Conservation (phyloP, 2,329 filamentous ascomycete species). For the Xylaria sp. region DNA sequence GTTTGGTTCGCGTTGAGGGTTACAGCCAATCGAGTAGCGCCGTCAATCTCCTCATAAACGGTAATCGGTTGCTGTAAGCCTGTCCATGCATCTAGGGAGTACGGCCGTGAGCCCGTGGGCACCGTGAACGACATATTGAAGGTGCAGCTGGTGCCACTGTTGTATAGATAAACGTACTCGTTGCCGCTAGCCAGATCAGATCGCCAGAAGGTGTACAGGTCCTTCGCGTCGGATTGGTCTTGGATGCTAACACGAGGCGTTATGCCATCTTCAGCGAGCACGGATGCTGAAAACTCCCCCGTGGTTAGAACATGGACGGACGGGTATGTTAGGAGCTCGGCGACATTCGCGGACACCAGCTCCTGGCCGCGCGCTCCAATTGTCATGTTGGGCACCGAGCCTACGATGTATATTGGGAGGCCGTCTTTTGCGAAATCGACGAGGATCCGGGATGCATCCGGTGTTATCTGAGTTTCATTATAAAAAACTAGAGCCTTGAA, state of each 20-base stretch:
- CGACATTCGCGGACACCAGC: background rate
- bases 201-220: background rate
- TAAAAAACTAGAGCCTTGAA: background rate
- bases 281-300: background rate
- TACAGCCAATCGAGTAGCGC: background rate
- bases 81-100: background rate
- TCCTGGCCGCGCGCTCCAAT: background rate
- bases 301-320: background rate
- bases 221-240: background rate
- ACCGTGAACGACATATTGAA: background rate
- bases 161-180: background rate
- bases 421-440: background rate
- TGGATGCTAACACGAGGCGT: background rate
- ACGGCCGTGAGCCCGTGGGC: background rate
- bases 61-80: background rate
- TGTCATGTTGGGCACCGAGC: background rate
- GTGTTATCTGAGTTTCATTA: slow-evolving; percentile 1
- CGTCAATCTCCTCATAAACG: background rate
- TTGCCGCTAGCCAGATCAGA: background rate
- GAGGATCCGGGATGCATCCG: background rate
- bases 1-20: background rate
- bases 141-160: background rate
- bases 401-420: background rate
- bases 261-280: background rate
- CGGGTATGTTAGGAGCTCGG: background rate